phyloP scores from a whole-genome alignment of 208 protist species.

The Leishmania lainsoni region DNA sequence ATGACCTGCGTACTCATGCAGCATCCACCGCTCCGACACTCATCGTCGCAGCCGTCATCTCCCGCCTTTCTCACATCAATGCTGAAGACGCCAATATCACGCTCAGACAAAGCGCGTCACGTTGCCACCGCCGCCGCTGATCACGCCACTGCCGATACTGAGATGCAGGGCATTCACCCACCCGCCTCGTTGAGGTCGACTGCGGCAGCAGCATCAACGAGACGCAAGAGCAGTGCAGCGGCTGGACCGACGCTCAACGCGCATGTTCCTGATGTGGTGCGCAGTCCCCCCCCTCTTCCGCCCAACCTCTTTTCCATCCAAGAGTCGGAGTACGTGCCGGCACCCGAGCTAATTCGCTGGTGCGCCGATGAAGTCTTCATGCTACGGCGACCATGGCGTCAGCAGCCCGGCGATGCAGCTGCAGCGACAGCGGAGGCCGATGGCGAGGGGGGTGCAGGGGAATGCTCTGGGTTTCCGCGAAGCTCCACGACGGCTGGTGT shows the following conservation, averaged over 20 bases:
- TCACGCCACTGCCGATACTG: neutral
- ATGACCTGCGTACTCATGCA: slow-evolving; percentile 26
- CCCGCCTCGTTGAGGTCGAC: neutral
- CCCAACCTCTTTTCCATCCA: slow-evolving; percentile 30
- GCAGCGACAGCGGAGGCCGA: neutral
- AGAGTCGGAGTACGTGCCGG: slow-evolving; percentile 35
- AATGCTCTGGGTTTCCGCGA: neutral
- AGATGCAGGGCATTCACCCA: neutral
- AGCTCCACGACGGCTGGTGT: no score
- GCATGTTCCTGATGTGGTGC: slow-evolving; percentile 16
- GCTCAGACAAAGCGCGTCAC: neutral
- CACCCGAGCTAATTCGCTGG: slow-evolving; percentile 26
- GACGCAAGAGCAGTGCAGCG: neutral
- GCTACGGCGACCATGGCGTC: slow-evolving; percentile 23
- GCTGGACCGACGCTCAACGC: neutral
- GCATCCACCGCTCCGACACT: slow-evolving; percentile 4
- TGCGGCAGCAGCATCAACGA: neutral
- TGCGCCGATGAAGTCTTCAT: slow-evolving; percentile 21
- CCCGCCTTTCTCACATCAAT: neutral
- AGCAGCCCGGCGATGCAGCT: slow-evolving; percentile 10
- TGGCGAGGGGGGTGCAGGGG: neutral
- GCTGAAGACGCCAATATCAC: neutral
- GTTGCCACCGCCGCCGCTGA: neutral
- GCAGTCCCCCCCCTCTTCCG: slow-evolving; percentile 3
- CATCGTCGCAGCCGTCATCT: neutral